These are phyloP conservation scores for Exophiala sideris DNA, from an alignment of 2,329 filamentous ascomycete species.

Conservation along the genomic window DNA sequence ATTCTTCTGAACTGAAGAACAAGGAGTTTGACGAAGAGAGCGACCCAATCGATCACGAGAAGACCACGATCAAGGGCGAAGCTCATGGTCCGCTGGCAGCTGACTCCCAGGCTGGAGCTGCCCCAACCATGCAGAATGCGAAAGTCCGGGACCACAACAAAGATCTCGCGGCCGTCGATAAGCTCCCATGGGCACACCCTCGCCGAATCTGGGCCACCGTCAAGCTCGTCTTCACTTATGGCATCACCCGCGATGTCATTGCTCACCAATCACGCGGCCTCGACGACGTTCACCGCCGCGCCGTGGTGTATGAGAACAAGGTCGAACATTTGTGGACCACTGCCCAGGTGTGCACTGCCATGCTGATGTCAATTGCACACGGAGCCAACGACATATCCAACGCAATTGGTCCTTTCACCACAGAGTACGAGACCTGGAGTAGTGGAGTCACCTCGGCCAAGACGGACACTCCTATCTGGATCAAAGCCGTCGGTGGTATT, in stretches of 20 bases:
- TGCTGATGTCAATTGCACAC: constrained; percentile 53
- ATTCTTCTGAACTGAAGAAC: neutral
- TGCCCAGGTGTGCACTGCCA: constrained; percentile 52
- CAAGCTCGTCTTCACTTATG: constrained; percentile 14
- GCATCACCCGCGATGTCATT: constrained; percentile 4
- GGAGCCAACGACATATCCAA: constrained; percentile 75
- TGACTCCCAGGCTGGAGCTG: neutral
- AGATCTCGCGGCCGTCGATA: neutral
- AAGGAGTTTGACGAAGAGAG: neutral
- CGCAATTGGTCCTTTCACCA: constrained; percentile 66
- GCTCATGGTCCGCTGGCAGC: neutral
- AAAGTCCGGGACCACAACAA: neutral
- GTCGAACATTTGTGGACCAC: constrained; percentile 61
- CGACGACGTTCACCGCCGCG: constrained; percentile 45
- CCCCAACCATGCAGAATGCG: neutral
- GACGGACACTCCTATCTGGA: constrained; percentile 68
- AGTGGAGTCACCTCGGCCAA: constrained; percentile 62
- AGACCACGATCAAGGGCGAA: neutral
- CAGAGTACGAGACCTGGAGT: constrained; percentile 64
- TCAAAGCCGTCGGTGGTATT: constrained; percentile 63
- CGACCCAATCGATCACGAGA: neutral
- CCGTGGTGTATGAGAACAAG: constrained; percentile 64
- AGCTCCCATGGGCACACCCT: constrained; percentile 12
- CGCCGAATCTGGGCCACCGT: constrained; percentile 6
- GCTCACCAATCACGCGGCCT: constrained; percentile 1